Conservation (phyloP, 345 rosid genomes). For the Eucalyptus albens region DNA sequence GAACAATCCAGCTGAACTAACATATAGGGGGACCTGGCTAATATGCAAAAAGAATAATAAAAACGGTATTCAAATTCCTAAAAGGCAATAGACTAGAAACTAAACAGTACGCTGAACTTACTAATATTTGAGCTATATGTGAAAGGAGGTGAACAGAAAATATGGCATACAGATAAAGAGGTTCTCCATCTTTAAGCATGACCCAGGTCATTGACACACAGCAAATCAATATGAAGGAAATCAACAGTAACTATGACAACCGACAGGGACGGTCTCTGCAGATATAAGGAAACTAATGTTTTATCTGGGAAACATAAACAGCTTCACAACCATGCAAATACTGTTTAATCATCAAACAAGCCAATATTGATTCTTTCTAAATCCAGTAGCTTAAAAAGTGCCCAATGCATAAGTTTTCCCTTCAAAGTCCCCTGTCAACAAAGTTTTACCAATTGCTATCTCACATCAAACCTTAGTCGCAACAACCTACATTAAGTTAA, state of each 20-base stretch:
- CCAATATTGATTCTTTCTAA: not conserved
- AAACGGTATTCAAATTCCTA: not conserved
- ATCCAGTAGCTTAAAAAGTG: not conserved
- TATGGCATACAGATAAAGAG: not conserved
- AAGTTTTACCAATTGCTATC: not conserved
- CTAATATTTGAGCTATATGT: not conserved
- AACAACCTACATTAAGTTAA: not conserved
- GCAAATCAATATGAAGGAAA: not conserved
- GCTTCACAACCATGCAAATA: not conserved
- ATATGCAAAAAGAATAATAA: not conserved
- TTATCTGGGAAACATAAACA: not conserved
- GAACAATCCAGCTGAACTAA: not conserved
- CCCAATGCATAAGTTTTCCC: not conserved
- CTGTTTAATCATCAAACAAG: not conserved
- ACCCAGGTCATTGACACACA: not conserved
- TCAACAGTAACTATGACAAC: not conserved
- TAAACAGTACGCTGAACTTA: not conserved
- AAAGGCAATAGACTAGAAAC: not conserved
- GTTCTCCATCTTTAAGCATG: not conserved
- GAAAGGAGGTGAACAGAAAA: not conserved
- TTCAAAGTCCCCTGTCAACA: not conserved
- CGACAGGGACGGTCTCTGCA: not conserved
- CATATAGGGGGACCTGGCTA: not conserved
- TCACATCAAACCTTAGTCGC: not conserved
- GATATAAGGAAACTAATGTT: not conserved